Evolutionary conservation across 148 eudicot species (phyloP), one percentile per base, ranked within the genome.

Genomic region (Euryodendron excelsum): DNA sequence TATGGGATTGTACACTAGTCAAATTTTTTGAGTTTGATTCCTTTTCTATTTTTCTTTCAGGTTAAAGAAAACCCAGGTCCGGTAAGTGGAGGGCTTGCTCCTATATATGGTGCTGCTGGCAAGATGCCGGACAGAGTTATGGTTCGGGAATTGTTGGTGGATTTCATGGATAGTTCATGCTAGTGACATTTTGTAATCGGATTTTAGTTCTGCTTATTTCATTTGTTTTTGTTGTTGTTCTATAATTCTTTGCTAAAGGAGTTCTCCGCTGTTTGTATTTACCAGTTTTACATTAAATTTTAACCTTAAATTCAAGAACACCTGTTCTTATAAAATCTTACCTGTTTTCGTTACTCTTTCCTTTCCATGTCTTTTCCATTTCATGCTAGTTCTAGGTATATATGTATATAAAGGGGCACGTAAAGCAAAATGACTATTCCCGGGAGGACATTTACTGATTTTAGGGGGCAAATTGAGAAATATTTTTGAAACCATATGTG

Each of bases 71-170:
- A 93, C 82, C 98, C 99, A 0, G 99, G 99, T 70, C 97, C 99
- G 18, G 77, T 93, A 0, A 89, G 62, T 44, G 99, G 99, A 84
- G 99, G 99, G 59, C 86, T 93, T 59, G 98, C 98, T 65, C 99
- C 99, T 28, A 89, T 96, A 85, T 96, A 96, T 79, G 99, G 99
- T 61, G 99, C 98, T 68, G 99, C 99, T 18, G 99, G 99, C 60
- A 92, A 82, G 84, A 93, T 93, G 90, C 98, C 98, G 18, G 99
- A 96, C 79, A 90, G 99, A 89, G 97, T 75, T 30, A 90, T 88
- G 97, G 93, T 96, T 66, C 55, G 73, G 75, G 99, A 96, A 59
- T 82, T 96, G 85, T 84, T 96, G 82, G 92, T 96, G 20, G 92
- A 93, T 85, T 92, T 84, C 82, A 93, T 96, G 98, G 99, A 96